phyloP scores from a whole-genome alignment of 2,329 filamentous ascomycete genomes.

The Ophiocordyceps camponoti-floridani region DNA sequence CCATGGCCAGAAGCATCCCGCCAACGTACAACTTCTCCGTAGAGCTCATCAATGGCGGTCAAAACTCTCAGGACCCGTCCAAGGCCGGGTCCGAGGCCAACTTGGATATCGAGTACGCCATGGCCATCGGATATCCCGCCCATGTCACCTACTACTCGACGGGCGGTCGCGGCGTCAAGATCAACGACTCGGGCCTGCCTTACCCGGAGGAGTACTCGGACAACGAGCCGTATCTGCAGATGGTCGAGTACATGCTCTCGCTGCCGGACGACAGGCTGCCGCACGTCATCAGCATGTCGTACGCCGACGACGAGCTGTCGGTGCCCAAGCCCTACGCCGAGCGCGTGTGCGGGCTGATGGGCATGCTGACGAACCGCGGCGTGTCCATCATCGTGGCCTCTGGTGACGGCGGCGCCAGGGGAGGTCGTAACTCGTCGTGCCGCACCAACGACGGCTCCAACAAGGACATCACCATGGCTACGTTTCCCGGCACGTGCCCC shows the following conservation, averaged over 20 bases:
- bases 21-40: constrained; percentile 21
- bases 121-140: constrained; percentile 25
- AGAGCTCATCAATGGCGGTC: constrained; percentile 21
- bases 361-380: constrained; percentile 32
- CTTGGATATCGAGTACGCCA: constrained; percentile 29
- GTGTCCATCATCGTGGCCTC: constrained; percentile 30
- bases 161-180: constrained; percentile 23
- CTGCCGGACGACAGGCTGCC: constrained; percentile 27
- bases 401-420: constrained; percentile 30
- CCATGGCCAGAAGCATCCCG: constrained; percentile 17
- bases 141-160: constrained; percentile 25
- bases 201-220: constrained; percentile 12
- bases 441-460: constrained; percentile 39
- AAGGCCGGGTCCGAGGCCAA: constrained; percentile 25
- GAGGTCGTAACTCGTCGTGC: constrained; percentile 30
- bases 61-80: constrained; percentile 20
- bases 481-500: constrained; percentile 49
- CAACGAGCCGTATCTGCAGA: constrained; percentile 41
- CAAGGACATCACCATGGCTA: constrained; percentile 35
- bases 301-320: constrained; percentile 38
- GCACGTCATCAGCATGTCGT: constrained; percentile 38
- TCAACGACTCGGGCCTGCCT: constrained; percentile 18
- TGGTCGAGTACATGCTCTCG: constrained; percentile 29
- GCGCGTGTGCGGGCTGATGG: constrained; percentile 33
- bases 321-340: constrained; percentile 32